Percentiles rank a stretch among this genome's conserved stretches.
Conservation (phyloP, 2,329 filamentous ascomycete genomes). For the Talaromyces islandicus region DNA sequence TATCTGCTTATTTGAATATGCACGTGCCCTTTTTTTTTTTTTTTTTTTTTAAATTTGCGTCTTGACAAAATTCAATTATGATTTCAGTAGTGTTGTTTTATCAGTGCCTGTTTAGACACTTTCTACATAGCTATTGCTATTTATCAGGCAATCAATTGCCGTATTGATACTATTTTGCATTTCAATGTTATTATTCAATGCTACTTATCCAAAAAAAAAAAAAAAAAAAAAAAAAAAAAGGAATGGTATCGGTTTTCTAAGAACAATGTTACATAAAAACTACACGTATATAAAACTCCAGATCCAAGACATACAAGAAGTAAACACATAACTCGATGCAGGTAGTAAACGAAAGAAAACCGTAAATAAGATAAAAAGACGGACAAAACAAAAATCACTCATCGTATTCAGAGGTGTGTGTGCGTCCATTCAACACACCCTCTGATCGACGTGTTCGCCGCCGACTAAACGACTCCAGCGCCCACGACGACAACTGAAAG, state of each 20-base stretch:
- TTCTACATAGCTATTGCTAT: no score
- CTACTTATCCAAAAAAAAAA: neutral
- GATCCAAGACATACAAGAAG: neutral
- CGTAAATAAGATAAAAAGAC: conserved; percentile 12
- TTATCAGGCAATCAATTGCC: no score
- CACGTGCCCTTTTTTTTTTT: no score
- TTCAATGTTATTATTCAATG: neutral
- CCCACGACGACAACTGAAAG: conserved; percentile 78
- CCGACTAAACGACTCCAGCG: conserved; percentile 43
- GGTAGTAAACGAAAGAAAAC: neutral
- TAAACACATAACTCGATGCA: neutral
- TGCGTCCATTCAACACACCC: conserved; percentile 45
- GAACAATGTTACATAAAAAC: neutral
- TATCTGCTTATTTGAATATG: neutral
- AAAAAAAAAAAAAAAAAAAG: neutral
- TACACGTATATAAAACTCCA: neutral
- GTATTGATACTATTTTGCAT: neutral
- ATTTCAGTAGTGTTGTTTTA: neutral
- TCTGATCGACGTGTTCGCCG: conserved; percentile 37
- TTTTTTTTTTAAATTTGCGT: no score
- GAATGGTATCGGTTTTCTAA: neutral
- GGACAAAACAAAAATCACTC: conserved; percentile 6
- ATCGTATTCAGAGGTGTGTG: conserved; percentile 21
- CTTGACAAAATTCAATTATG: no score
- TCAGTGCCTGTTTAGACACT: neutral